Evolutionary conservation across 768 basidiomycete species (phyloP), one percentile per base, ranked within the genome.

Genomic region (Candolleomyces aberdarensis): DNA sequence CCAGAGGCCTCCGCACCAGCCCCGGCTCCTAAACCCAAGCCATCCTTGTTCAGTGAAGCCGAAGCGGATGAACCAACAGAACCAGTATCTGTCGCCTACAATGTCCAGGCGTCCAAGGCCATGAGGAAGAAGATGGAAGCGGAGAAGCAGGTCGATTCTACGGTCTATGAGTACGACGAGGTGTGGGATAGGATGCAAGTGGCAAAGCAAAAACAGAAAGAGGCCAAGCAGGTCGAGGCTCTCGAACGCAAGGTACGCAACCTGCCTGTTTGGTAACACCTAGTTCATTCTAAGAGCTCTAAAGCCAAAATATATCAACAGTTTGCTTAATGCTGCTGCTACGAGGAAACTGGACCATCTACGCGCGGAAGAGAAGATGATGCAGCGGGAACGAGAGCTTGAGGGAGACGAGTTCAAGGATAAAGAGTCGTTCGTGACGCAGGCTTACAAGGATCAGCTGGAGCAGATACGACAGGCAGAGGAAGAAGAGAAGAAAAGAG

Each of bases 401-500:
- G 97, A 99, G 75, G 97, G 97, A 0, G 95, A 95, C 63, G 84
- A 94, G 71, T 99, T 93, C 71, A 82, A 82, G 59, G 97, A 93
- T 77, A 98, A 96, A 78, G 97, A 98, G 58, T 81, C 87, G n/a
- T 99, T 98, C 68, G 96, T 98, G 54, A 99, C 97, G 0, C 92
- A 94, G 68, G 94, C 93, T 22, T 99, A 99, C 77, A 95, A 94
- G 72, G 90, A 92, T 53, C 97, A 98, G 74, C 91, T 97, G 87
- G 95, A 86, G 52, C 92, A 96, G 74, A 86, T 98, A 6, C 81
- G 93, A 59, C 83, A 76, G 69, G 94, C 95, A 0, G 97, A 98
- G 70, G 94, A 94, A 70, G 96, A 98, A 68, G 97, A 98, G 74
- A 89, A 81, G 74, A 74, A 78, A 67, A 81, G 89, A 65, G 96